Evolutionary conservation across 495 filamentous ascomycete species (phyloP).

Genomic region (Hypoxylon perforatum): DNA sequence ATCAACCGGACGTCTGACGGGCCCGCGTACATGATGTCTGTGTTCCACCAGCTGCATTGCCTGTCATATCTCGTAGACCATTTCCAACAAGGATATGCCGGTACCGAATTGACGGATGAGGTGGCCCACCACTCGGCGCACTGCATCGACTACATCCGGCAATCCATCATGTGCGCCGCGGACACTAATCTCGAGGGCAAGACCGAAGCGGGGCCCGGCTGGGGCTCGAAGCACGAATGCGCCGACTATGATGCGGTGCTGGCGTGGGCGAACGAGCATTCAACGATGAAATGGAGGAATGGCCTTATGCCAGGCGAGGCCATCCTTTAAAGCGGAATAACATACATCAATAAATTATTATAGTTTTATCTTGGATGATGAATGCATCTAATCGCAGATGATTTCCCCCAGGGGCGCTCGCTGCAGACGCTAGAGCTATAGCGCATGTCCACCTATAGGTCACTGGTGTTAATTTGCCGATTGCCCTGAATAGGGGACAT

Average conservation of each 20-base stretch:
- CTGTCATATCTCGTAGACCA: slow-evolving; percentile 58
- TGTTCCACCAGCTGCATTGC: slow-evolving; percentile 66
- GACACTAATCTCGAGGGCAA: slow-evolving; percentile 61
- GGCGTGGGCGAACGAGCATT: slow-evolving; percentile 53
- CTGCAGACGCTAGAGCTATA: too few species aligned
- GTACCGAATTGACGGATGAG: slow-evolving; percentile 50
- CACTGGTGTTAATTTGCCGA: too few species aligned
- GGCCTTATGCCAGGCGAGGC: slow-evolving; percentile 45
- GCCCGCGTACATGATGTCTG: slow-evolving; percentile 61
- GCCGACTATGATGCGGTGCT: slow-evolving; percentile 54
- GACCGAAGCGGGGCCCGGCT: slow-evolving; percentile 54
- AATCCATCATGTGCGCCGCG: slow-evolving; percentile 58
- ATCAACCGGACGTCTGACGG: slow-evolving; percentile 50
- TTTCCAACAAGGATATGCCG: slow-evolving; percentile 54
- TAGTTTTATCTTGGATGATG: too few species aligned
- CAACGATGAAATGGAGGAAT: slow-evolving; percentile 44
- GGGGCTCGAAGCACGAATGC: slow-evolving; percentile 56
- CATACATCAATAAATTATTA: too few species aligned
- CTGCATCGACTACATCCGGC: slow-evolving; percentile 62
- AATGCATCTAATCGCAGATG: too few species aligned
- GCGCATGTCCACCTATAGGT: too few species aligned
- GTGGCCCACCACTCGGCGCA: slow-evolving; percentile 59
- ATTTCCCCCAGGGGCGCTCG: too few species aligned
- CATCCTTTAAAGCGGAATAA: slow-evolving; percentile 31
- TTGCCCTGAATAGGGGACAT: too few species aligned